These are phyloP conservation scores for Aspergillus brunneoviolaceus DNA, from an alignment of 2,329 filamentous ascomycete genomes.

Conservation along the genomic window DNA sequence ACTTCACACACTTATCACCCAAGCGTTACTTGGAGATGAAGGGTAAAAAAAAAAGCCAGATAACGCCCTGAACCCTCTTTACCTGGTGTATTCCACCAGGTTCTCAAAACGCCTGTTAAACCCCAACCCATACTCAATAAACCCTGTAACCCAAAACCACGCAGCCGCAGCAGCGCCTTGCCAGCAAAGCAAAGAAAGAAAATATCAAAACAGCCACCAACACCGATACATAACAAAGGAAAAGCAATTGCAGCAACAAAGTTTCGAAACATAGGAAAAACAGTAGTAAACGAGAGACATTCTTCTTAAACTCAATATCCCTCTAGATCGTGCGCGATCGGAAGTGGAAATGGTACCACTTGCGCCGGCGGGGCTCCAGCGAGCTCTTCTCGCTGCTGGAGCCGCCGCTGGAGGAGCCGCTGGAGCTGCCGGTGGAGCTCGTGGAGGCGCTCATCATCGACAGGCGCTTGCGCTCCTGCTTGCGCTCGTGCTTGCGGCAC, in stretches of 20 bases:
- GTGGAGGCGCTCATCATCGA: constrained; percentile 4
- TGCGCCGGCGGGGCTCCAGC: constrained; percentile 23
- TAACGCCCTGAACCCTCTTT: not conserved
- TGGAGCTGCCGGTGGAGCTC: not conserved
- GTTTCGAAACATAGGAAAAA: no score
- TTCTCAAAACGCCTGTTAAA: not conserved
- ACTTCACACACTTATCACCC: no score
- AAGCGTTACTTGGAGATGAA: no score
- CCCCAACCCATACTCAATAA: not conserved
- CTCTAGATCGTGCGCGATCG: constrained; percentile 23
- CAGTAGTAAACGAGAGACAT: not conserved
- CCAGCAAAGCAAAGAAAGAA: not conserved
- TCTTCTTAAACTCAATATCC: not conserved
- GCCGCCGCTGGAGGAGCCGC: not conserved
- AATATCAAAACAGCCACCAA: not conserved
- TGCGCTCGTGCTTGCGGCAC: constrained; percentile 23
- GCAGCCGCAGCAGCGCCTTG: not conserved
- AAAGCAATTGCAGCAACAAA: no score
- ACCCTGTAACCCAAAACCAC: not conserved
- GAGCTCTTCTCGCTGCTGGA: constrained; percentile 26
- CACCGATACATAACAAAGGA: constrained; percentile 1
- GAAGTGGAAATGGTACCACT: constrained; percentile 33
- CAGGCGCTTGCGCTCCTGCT: constrained; percentile 3
- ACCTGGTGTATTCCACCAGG: not conserved
- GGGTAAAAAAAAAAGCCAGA: not conserved